Percentiles rank a stretch among this genome's conserved stretches.
phyloP scores from a whole-genome alignment of 495 filamentous ascomycete species.

The Hypoxylon cercidicola region DNA sequence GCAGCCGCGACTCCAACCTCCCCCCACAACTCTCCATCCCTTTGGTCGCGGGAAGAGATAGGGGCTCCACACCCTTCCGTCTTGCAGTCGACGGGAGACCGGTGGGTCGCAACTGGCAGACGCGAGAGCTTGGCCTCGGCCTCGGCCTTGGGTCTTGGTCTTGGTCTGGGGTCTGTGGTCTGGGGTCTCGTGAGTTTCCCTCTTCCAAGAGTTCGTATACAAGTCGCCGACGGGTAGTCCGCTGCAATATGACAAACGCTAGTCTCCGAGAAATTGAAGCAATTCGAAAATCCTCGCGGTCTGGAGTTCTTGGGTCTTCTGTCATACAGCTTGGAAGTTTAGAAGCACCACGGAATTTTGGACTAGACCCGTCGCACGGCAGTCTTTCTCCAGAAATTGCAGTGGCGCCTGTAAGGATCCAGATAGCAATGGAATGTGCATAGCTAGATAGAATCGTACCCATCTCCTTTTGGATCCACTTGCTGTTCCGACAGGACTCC shows the following conservation, averaged over 20 bases:
- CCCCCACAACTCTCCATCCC: constrained; percentile 14
- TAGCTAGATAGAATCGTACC: constrained; percentile 18
- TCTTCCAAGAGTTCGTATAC: constrained; percentile 37
- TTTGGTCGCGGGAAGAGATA: constrained; percentile 1
- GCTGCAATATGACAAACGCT: constrained; percentile 21
- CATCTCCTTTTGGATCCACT: constrained; percentile 8
- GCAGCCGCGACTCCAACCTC: constrained; percentile 23
- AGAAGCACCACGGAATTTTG: constrained; percentile 15
- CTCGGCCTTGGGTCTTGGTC: constrained; percentile 5
- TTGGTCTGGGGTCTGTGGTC: constrained; percentile 15
- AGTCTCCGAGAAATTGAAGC: constrained; percentile 20
- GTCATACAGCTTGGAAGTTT: constrained; percentile 31
- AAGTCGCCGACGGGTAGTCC: constrained; percentile 1
- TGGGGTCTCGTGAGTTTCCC: constrained; percentile 1
- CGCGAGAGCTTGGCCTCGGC: constrained; percentile 12
- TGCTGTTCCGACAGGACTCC: constrained; percentile 35
- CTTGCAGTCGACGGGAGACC: constrained; percentile 22
- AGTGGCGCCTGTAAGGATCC: constrained; percentile 30
- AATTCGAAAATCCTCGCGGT: constrained; percentile 18
- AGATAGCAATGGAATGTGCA: constrained; percentile 17
- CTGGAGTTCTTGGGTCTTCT: constrained; percentile 25
- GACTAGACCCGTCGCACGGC: constrained; percentile 24
- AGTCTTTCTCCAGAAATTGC: constrained; percentile 30
- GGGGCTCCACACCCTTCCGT: constrained; percentile 25
- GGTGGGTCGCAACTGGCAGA: constrained; percentile 19